Base-by-base conservation (phyloP, 805 yeast genomes). In the Starmerella ratchasimensis region DNA sequence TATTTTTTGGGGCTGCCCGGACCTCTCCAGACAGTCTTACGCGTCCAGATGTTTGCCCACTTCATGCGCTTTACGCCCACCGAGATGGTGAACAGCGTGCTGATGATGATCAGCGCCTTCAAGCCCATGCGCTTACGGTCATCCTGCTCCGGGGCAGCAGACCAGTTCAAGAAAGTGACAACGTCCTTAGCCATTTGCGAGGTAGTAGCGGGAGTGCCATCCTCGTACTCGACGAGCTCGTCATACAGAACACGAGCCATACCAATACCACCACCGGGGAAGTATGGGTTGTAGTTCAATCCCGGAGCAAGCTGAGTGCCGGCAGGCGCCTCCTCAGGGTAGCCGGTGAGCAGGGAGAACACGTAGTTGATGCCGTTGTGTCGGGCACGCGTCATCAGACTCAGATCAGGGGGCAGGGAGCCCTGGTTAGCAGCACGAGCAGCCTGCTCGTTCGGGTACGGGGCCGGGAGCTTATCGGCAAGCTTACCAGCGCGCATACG, bases 181-280 rank as follows among this genome's bases (percentile, higher is more conserved):
- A 90, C 98, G 64, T 90, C 98, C 72, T 90, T 90, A 52, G 98
- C 98, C 97, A 88, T 86, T 71, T 90, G 98, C 41, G 97, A 78
- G 47, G 97, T 80, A 38, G 97, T 76, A 38, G 98, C 97, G 43
- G 93, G 94, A 43, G 98, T 90, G 59, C 98, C 98, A 62, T 90
- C 98, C 63, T 90, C 98, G 66, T 76, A 90, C 70, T 90, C 98
- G 48, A 90, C 98, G 58, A 90, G 71, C 50, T 82, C 98, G 60
- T 90, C 98, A 54, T 86, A 90, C 62, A 90, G 71, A 43, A 88
- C 97, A 69, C 98, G 81, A 60, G 82, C 97, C 98, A 90, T 90
- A 53, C 95, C 98, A 69, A 90, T 88, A 30, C 96, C 72, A 50
- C 98, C 97, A 67, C 97, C 97, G 62, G 98, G 97, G 94, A 90